Evolutionary conservation across 805 yeast species (phyloP).

Genomic region (Yarrowia sp.): DNA sequence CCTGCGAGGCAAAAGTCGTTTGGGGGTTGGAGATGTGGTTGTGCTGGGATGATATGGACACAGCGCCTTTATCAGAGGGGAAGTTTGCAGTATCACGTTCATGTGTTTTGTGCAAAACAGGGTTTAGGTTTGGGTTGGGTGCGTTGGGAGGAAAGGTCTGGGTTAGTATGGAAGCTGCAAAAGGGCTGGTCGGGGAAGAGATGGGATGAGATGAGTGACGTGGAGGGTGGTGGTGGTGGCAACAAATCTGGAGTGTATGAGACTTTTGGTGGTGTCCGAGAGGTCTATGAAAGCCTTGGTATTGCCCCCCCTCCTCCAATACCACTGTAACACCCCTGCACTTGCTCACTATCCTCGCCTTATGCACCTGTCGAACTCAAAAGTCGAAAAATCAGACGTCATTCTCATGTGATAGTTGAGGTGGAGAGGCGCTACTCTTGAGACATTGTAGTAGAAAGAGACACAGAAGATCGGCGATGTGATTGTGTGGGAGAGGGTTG

Average conservation of each 20-base stretch:
- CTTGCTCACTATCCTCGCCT: slow-evolving; percentile 7
- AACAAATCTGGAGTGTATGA: background rate
- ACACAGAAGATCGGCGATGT: slow-evolving; percentile 23
- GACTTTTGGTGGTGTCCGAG: background rate
- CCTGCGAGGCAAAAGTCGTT: slow-evolving; percentile 7
- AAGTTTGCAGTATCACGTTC: slow-evolving; percentile 38
- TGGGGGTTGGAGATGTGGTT: slow-evolving; percentile 16
- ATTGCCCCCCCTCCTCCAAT: too few relatives aligned
- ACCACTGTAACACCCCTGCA: slow-evolving; percentile 11
- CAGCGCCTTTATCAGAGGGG: slow-evolving; percentile 37
- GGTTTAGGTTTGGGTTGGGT: slow-evolving; percentile 38
- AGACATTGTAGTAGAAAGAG: background rate
- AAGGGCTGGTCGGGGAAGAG: too few relatives aligned
- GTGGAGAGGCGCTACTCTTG: slow-evolving; percentile 33
- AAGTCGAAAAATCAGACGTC: slow-evolving; percentile 31
- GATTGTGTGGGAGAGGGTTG: background rate
- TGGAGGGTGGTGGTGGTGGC: background rate
- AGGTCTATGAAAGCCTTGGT: too few relatives aligned
- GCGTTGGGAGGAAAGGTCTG: slow-evolving; percentile 39
- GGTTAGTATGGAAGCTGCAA: slow-evolving; percentile 15
- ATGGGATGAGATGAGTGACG: too few relatives aligned
- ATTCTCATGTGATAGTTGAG: slow-evolving; percentile 35
- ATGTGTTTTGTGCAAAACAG: slow-evolving; percentile 35
- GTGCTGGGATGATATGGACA: slow-evolving; percentile 15
- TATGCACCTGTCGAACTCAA: slow-evolving; percentile 16